Percentiles rank a stretch among this genome's conserved stretches.
phyloP scores from a whole-genome alignment of 805 yeast species.

The Metschnikowia colocasiae region DNA sequence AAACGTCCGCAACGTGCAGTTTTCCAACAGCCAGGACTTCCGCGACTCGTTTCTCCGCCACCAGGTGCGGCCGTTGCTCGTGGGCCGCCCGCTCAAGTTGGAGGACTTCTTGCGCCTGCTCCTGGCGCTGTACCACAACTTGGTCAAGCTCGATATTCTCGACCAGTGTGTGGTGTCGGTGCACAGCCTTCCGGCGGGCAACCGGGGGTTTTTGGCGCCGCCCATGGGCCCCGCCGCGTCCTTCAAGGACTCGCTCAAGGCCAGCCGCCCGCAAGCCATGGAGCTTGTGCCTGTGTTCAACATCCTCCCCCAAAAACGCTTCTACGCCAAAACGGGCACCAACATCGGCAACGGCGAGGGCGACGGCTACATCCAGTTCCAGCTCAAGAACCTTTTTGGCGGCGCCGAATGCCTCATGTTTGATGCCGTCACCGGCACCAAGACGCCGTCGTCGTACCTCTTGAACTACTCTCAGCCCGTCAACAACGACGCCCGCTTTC shows the following conservation, averaged over 20 bases:
- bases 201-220: constrained; percentile 1
- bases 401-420: constrained; percentile 52
- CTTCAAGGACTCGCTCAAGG: background rate
- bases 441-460: constrained; percentile 48
- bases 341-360: constrained; percentile 97
- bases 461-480: constrained; percentile 47
- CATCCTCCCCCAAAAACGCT: constrained; percentile 57
- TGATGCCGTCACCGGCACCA: constrained; percentile 50
- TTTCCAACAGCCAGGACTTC: constrained; percentile 46
- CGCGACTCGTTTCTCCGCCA: constrained; percentile 42
- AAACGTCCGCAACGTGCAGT: constrained; percentile 40
- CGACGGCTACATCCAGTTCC: constrained; percentile 82
- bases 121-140: constrained; percentile 43
- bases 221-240: too few relatives aligned
- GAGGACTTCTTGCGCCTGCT: constrained; percentile 36
- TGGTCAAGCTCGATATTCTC: constrained; percentile 42
- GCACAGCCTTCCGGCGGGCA: constrained; percentile 18
- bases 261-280: constrained; percentile 7
- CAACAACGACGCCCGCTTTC: constrained; percentile 36
- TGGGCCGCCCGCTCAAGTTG: constrained; percentile 35
- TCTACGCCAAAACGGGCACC: constrained; percentile 88
- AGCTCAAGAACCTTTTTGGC: constrained; percentile 51
- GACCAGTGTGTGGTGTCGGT: constrained; percentile 38
- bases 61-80: constrained; percentile 48
- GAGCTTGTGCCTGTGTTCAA: constrained; percentile 37